Evolutionary conservation across 2,329 filamentous ascomycete species (phyloP).

Genomic region (Camptophora hylomeconis): DNA sequence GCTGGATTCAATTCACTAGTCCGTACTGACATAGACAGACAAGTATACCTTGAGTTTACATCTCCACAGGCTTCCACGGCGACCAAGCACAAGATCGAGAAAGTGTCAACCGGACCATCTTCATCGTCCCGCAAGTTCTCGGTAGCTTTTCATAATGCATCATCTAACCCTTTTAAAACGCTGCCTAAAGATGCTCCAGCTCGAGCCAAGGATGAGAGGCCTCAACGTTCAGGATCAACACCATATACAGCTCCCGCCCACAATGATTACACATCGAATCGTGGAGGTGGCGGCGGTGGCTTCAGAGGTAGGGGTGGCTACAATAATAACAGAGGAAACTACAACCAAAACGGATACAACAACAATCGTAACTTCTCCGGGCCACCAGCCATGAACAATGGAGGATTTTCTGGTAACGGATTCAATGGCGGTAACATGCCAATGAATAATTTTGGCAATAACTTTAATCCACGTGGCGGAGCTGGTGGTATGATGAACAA

Average conservation of each 20-base stretch:
- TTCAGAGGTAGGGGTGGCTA: slow-evolving; percentile 37
- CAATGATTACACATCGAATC: slow-evolving; percentile 30
- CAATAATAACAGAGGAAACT: slow-evolving; percentile 20
- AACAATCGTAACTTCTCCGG: slow-evolving; percentile 36
- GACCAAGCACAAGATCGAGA: slow-evolving; percentile 68
- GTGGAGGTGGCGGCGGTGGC: slow-evolving; percentile 37
- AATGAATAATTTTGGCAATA: slow-evolving; percentile 37
- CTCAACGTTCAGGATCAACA: slow-evolving; percentile 26
- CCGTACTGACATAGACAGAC: slow-evolving; percentile 33
- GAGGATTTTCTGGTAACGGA: slow-evolving; percentile 34
- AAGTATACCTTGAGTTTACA: slow-evolving; percentile 74
- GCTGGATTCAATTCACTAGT: too few relatives aligned
- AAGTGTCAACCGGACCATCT: slow-evolving; percentile 39
- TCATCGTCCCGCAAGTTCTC: slow-evolving; percentile 50
- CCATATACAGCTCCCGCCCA: slow-evolving; percentile 26
- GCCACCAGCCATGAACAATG: slow-evolving; percentile 25
- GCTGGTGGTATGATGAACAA: slow-evolving; percentile 42
- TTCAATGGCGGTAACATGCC: slow-evolving; percentile 34
- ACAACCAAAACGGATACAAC: slow-evolving; percentile 34
- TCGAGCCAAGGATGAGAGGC: slow-evolving; percentile 50
- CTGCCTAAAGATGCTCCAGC: slow-evolving; percentile 76
- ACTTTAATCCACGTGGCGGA: too few relatives aligned
- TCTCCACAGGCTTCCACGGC: slow-evolving; percentile 76
- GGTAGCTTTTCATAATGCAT: slow-evolving; percentile 62
- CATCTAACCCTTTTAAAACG: slow-evolving; percentile 78